Evolutionary conservation across 1,284 basidiomycete genomes (phyloP).

Genomic region (Ustilago cynodontis): DNA sequence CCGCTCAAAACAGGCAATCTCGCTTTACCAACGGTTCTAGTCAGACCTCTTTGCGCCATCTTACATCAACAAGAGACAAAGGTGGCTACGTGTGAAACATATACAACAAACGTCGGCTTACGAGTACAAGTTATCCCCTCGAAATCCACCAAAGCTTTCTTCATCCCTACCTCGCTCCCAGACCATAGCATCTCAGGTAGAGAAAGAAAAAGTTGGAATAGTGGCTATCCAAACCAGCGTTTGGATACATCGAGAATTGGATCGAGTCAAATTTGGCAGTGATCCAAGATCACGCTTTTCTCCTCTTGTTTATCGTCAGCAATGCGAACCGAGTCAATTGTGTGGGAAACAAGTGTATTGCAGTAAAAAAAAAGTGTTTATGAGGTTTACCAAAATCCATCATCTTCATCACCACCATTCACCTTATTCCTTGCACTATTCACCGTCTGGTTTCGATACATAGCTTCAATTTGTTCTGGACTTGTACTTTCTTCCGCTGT

Average conservation of each 20-base stretch:
- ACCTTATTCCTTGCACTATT: conserved; percentile 76
- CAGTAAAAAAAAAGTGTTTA: no score
- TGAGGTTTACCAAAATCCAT: conserved; percentile 84
- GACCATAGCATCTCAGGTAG: background rate
- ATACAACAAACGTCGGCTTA: conserved; percentile 43
- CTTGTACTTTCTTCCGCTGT: conserved; percentile 88
- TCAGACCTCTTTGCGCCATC: conserved; percentile 7
- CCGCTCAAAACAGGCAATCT: conserved; percentile 50
- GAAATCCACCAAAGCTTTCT: conserved; percentile 27
- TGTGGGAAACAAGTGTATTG: no score
- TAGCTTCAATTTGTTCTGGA: conserved; percentile 93
- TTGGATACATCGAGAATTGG: background rate
- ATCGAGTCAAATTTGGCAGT: conserved; percentile 4
- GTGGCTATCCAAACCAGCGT: no score
- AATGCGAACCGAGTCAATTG: no score
- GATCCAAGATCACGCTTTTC: no score
- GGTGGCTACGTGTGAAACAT: conserved; percentile 50
- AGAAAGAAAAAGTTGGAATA: conserved; percentile 17
- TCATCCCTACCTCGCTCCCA: conserved; percentile 13
- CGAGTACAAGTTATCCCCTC: conserved; percentile 42
- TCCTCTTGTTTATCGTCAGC: no score
- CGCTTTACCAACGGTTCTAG: conserved; percentile 8
- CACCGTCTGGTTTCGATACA: conserved; percentile 86
- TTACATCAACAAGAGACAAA: background rate
- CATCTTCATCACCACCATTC: conserved; percentile 76